phyloP scores from a whole-genome alignment of 2,329 filamentous ascomycete genomes.

The Fusarium azukiicola region DNA sequence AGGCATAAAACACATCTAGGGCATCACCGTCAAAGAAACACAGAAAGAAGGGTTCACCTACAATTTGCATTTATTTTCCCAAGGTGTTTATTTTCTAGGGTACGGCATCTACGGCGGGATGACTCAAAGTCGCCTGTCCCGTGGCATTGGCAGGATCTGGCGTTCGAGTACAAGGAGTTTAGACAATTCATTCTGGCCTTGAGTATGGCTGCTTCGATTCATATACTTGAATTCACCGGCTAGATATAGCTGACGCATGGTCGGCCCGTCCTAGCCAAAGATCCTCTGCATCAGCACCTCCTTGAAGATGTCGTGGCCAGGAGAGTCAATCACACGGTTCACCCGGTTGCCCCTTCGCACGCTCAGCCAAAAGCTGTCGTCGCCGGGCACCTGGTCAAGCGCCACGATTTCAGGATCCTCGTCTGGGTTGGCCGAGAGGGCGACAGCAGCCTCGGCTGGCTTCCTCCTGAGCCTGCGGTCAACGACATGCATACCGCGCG shows the following conservation, averaged over 20 bases:
- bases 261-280: conserved; percentile 68
- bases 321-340: conserved; percentile 85
- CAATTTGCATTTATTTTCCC: conserved; percentile 18
- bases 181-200: conserved; percentile 52
- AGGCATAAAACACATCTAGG: conserved; percentile 87
- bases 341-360: conserved; percentile 88
- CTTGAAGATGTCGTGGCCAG: conserved; percentile 84
- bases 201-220: conserved; percentile 37
- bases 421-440: conserved; percentile 65
- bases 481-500: conserved; percentile 92
- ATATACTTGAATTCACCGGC: conserved; percentile 35
- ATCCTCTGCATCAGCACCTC: conserved; percentile 82
- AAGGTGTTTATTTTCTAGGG: conserved; percentile 44
- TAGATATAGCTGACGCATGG: conserved; percentile 43
- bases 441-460: conserved; percentile 67
- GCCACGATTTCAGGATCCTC: conserved; percentile 64
- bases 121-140: conserved; percentile 28
- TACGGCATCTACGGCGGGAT: conserved; percentile 42
- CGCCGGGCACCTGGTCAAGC: conserved; percentile 80
- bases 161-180: conserved; percentile 55
- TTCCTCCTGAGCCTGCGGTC: conserved; percentile 84
- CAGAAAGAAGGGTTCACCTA: conserved; percentile 18
- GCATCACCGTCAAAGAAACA: conserved; percentile 5
- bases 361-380: conserved; percentile 89
- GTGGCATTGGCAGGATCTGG: conserved; percentile 47